Base-by-base conservation (phyloP, 495 filamentous ascomycete genomes). In the Pyrenula massariospora region DNA sequence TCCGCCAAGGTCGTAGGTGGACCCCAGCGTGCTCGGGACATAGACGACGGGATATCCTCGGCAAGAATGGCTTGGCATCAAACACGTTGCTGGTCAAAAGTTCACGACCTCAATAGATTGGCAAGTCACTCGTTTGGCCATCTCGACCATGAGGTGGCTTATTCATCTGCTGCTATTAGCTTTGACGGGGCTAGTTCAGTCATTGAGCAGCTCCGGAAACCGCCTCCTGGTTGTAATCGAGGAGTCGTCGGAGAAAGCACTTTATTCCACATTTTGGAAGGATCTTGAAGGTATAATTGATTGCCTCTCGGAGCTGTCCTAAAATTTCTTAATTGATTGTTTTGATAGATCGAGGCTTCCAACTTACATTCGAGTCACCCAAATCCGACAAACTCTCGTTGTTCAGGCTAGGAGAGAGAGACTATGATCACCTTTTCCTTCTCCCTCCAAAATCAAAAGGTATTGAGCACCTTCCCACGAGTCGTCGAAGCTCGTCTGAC, bases 361-460 rank as follows among this genome's bases (percentile, higher is more conserved):
- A 86, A 58, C 60, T 94, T 55, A 73, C 80, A 23, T 88, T 89
- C 69, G 83, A 91, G 72, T 88, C 89, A 1, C 91, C 92, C 54
- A 96, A 95, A 73, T 86, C 79, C 69, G 84, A 93, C 48, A 74
- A 79, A 60, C 77, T 98, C 62, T 78, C 84, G 51, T 77, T 98
- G 59, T 96, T 97, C 77, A 73, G 82, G 65, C 84, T 88, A 59
- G 94, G 93, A 67, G 90, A 92, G 71, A 83, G 83, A 68, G 79
- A 82, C 59, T 96, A 91, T 69, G 93, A 96, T 74, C 92, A 98
- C 65, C 70, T 96, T 54, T 68, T 97, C 54, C 77, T 98, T 58
- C 81, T 97, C 25, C 93, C 93, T 22, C 78, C 85, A 19, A 92
- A 88, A 71, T 82, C 87, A 2, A 97, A 96, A 78, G 91, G 88